phyloP scores from a whole-genome alignment of 2,329 filamentous ascomycete genomes.

The Pseudogymnoascus sp. region DNA sequence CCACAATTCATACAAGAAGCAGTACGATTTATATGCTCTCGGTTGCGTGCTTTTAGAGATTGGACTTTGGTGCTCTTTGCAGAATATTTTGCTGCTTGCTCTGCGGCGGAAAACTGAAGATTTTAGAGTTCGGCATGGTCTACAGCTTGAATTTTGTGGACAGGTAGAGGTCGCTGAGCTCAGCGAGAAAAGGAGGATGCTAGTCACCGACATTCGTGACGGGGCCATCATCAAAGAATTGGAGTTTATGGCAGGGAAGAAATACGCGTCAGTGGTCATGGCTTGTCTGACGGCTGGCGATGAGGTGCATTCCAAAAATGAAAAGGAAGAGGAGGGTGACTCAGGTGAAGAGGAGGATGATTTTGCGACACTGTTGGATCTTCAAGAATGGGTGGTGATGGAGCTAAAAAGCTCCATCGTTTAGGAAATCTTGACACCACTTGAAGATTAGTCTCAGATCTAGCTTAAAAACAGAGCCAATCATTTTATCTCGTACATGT shows the following conservation, averaged over 20 bases:
- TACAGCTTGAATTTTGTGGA: not conserved
- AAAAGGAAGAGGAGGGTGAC: not conserved
- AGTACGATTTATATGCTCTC: constrained; percentile 22
- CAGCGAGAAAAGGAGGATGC: not conserved
- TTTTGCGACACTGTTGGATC: not conserved
- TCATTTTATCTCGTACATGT: not conserved
- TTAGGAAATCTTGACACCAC: not conserved
- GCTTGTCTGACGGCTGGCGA: not conserved
- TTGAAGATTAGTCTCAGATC: not conserved
- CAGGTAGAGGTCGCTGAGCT: not conserved
- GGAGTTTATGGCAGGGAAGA: not conserved
- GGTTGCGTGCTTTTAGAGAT: constrained; percentile 15
- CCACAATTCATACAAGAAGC: constrained; percentile 13
- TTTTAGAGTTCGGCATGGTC: not conserved
- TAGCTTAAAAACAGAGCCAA: not conserved
- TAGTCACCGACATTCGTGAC: not conserved
- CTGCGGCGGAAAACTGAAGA: not conserved
- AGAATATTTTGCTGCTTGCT: not conserved
- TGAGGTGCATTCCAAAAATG: not conserved
- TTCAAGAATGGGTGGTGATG: not conserved
- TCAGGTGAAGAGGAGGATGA: not conserved
- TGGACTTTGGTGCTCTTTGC: constrained; percentile 4
- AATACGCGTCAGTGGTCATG: not conserved
- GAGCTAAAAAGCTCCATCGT: not conserved
- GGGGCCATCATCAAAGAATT: not conserved